Evolutionary conservation across 768 basidiomycete species (phyloP).

Genomic region (Auriscalpium orientale): DNA sequence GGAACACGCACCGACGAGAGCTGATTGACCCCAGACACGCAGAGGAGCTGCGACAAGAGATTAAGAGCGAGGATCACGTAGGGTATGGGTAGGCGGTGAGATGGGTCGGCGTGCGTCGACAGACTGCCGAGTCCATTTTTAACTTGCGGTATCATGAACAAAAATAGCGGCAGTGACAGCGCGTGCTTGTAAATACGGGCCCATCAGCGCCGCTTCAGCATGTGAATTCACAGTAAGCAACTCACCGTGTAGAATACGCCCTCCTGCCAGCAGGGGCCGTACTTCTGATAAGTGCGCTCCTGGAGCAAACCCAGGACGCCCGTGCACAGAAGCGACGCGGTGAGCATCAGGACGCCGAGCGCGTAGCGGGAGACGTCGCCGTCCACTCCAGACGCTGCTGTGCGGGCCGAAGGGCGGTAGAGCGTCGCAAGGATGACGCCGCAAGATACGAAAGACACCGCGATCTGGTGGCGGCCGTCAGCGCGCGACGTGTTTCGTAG

Average conservation of each 20-base stretch:
- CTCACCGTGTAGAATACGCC: slow-evolving; percentile 78
- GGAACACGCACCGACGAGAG: slow-evolving; percentile 58
- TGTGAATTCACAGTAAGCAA: background rate
- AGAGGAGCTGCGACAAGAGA: slow-evolving; percentile 68
- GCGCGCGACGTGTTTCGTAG: background rate
- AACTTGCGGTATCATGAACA: slow-evolving; percentile 51
- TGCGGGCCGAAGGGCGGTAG: slow-evolving; percentile 39
- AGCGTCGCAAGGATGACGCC: slow-evolving; percentile 72
- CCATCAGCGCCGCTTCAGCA: background rate
- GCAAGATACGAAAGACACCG: slow-evolving; percentile 57
- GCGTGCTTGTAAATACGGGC: slow-evolving; percentile 52
- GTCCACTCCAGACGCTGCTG: slow-evolving; percentile 11
- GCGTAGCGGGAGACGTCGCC: slow-evolving; percentile 35
- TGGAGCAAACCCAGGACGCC: slow-evolving; percentile 67
- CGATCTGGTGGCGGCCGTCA: slow-evolving; percentile 31
- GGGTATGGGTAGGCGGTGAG: slow-evolving; percentile 30
- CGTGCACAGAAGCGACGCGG: slow-evolving; percentile 57
- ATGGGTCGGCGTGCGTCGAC: slow-evolving; percentile 22
- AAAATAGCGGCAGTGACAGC: slow-evolving; percentile 70
- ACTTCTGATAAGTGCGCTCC: slow-evolving; percentile 64
- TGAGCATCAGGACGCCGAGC: slow-evolving; percentile 63
- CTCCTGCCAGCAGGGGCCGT: slow-evolving; percentile 79
- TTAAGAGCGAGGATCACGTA: slow-evolving; percentile 56
- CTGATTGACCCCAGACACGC: slow-evolving; percentile 76
- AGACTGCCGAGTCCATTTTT: slow-evolving; percentile 48